Percentiles rank a stretch among this genome's conserved stretches.
Conservation (phyloP, 805 yeast genomes). For the Pichia pseudocactophila region DNA sequence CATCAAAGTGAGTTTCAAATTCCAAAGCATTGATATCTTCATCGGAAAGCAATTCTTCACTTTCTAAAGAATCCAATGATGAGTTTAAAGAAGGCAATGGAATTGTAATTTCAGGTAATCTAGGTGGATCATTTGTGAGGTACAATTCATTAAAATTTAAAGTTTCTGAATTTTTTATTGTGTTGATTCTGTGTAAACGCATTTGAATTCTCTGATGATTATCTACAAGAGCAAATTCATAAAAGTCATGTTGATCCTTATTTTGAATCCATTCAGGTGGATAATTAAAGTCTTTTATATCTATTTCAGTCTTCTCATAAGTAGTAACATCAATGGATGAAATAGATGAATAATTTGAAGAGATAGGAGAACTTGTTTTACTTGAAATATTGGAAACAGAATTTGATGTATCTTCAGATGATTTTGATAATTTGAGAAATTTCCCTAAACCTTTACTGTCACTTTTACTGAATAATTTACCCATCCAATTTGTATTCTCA, state of each 20-base stretch:
- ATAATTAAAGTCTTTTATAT: background rate
- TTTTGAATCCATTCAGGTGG: constrained; percentile 37
- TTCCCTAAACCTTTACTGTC: constrained; percentile 2
- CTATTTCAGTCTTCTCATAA: constrained; percentile 1
- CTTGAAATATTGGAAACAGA: background rate
- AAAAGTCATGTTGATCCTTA: constrained; percentile 21
- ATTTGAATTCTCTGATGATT: constrained; percentile 20
- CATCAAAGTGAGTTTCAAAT: constrained; percentile 4
- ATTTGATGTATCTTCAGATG: background rate
- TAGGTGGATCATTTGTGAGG: constrained; percentile 14
- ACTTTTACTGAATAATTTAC: constrained; percentile 21
- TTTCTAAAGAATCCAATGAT: constrained; percentile 3
- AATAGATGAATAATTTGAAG: constrained; percentile 7
- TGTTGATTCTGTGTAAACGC: constrained; percentile 11
- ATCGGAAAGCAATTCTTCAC: constrained; percentile 5
- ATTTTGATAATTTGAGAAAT: background rate
- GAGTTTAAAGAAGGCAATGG: background rate
- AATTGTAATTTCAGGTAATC: constrained; percentile 15
- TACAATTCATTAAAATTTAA: constrained; percentile 9
- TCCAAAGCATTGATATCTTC: constrained; percentile 7
- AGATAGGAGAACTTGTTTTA: constrained; percentile 3
- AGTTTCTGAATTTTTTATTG: constrained; percentile 9
- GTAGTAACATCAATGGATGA: constrained; percentile 6
- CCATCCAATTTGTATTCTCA: constrained; percentile 16
- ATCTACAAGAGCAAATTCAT: constrained; percentile 21